A percentile compares a stretch with the other conserved stretches of the same genome.
Conservation (phyloP, 2,329 filamentous ascomycete genomes). For the Myriosclerotinia duriaeana region DNA sequence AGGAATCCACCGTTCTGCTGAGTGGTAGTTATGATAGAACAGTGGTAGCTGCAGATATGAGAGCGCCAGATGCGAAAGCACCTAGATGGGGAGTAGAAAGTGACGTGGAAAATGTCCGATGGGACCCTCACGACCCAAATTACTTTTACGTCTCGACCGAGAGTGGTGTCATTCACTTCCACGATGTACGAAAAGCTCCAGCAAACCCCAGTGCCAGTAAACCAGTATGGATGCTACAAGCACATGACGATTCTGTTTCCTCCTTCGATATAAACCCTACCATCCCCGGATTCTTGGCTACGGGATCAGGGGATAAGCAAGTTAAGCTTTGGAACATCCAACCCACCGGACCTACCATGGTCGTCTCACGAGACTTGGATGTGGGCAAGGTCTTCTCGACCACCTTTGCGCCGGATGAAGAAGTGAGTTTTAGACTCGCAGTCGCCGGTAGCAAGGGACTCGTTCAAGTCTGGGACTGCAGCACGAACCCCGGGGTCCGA, state of each 20-base stretch:
- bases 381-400: conserved; percentile 94
- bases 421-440: conserved; percentile 87
- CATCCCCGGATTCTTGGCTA: conserved; percentile 90
- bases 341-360: conserved; percentile 78
- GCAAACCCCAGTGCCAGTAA: conserved; percentile 72
- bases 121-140: conserved; percentile 91
- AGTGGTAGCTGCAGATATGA: conserved; percentile 93
- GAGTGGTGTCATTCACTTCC: conserved; percentile 85
- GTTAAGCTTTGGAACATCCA: conserved; percentile 97
- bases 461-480: conserved; percentile 77
- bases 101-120: conserved; percentile 88
- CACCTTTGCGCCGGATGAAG: conserved; percentile 82
- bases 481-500: conserved; percentile 85
- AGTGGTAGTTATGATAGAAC: conserved; percentile 95
- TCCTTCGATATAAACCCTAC: conserved; percentile 88
- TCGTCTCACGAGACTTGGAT: conserved; percentile 86
- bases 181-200: conserved; percentile 78
- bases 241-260: conserved; percentile 88
- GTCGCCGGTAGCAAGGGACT: conserved; percentile 93
- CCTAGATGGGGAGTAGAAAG: conserved; percentile 92
- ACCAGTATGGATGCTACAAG: conserved; percentile 90
- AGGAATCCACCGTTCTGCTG: conserved; percentile 82
- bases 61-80: conserved; percentile 77
- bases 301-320: conserved; percentile 88
- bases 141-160: conserved; percentile 96